A percentile compares a stretch with the other conserved stretches of the same genome.
These are phyloP conservation scores for Echium plantagineum DNA, from an alignment of 257 asterid species.

Conservation along the genomic window DNA sequence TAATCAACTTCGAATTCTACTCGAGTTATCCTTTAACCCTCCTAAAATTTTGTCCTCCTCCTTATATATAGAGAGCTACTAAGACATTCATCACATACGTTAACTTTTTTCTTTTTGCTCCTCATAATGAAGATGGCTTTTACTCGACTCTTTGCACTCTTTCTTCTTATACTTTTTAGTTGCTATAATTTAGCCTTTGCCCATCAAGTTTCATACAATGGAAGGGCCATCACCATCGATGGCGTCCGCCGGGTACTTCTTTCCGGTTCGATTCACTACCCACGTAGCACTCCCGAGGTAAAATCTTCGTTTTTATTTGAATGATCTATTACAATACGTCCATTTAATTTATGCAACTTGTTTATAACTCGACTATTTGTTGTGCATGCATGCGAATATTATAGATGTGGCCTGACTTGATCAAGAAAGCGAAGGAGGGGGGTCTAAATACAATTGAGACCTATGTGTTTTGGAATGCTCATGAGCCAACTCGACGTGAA, in stretches of 20 bases:
- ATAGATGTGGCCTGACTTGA: conserved; percentile 87
- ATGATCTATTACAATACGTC: background rate
- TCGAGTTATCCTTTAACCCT: no score
- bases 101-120: no score
- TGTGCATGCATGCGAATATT: no score
- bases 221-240: conserved; percentile 46
- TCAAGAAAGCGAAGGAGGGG: conserved; percentile 59
- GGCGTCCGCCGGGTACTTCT: conserved; percentile 41
- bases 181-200: background rate
- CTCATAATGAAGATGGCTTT: background rate
- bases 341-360: no score
- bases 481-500: conserved; percentile 51
- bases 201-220: conserved; percentile 39
- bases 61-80: no score
- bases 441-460: conserved; percentile 75
- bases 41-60: no score
- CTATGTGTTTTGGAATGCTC: conserved; percentile 75
- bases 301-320: no score
- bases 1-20: no score
- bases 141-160: background rate
- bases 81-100: no score
- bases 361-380: no score
- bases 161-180: background rate
- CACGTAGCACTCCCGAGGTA: conserved; percentile 58
- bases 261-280: conserved; percentile 74